phyloP scores from a whole-genome alignment of 129 eudicot species.

The Oenanthe sinensis region DNA sequence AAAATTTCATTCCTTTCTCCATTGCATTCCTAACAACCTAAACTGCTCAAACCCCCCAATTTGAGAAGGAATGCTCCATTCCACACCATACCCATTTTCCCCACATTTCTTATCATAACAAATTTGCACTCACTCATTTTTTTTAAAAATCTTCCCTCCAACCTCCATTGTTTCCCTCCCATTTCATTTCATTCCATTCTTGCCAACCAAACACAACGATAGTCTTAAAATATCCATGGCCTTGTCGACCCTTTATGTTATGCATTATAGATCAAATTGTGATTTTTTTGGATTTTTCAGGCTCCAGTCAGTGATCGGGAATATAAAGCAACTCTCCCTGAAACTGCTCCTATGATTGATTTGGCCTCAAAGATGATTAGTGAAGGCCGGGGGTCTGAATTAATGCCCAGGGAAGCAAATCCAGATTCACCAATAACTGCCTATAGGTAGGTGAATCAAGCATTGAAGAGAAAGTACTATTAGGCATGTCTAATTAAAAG shows the following conservation, averaged over 20 bases:
- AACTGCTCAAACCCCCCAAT: too few species aligned
- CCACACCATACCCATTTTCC: too few species aligned
- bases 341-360: conserved; percentile 89
- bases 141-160: too few species aligned
- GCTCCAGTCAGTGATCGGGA: conserved; percentile 98
- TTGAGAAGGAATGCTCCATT: too few species aligned
- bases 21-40: too few species aligned
- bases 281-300: conserved; percentile 29
- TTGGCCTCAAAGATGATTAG: conserved; percentile 73
- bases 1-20: too few species aligned
- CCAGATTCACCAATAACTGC: conserved; percentile 69
- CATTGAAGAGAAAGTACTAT: background rate
- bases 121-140: too few species aligned
- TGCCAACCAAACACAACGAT: too few species aligned
- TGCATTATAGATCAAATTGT: conserved; percentile 7
- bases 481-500: background rate
- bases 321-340: conserved; percentile 73
- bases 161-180: too few species aligned
- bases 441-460: conserved; percentile 43
- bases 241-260: background rate
- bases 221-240: background rate
- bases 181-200: too few species aligned
- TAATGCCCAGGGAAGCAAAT: conserved; percentile 82
- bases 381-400: conserved; percentile 66
- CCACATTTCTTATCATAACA: too few species aligned